phyloP scores from a whole-genome alignment of 1,139 yeast species.

The Spencermartinsiella ligniputridi region DNA sequence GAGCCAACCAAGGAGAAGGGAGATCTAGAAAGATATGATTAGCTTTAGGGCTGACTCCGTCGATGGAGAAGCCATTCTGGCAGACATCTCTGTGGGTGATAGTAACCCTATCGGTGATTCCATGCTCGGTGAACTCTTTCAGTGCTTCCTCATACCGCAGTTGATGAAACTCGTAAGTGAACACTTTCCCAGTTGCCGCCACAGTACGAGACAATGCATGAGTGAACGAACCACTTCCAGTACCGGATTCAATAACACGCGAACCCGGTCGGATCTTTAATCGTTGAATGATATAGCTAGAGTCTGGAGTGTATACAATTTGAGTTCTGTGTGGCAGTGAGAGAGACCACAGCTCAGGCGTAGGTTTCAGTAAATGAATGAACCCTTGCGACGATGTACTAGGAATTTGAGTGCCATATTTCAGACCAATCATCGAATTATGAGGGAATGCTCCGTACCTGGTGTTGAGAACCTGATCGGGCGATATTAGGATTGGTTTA shows the following conservation, averaged over 20 bases:
- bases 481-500: conserved; percentile 63
- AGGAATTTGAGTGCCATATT: conserved; percentile 82
- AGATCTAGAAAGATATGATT: conserved; percentile 82
- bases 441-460: conserved; percentile 88
- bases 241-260: conserved; percentile 91
- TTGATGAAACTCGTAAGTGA: conserved; percentile 88
- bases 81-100: conserved; percentile 94
- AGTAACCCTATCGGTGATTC: conserved; percentile 46
- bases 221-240: conserved; percentile 95
- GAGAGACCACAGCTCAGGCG: conserved; percentile 93
- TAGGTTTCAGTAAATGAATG: conserved; percentile 81
- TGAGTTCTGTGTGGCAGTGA: conserved; percentile 97
- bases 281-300: conserved; percentile 83
- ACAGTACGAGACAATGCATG: conserved; percentile 88
- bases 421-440: conserved; percentile 71
- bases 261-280: conserved; percentile 70
- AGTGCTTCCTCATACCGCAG: conserved; percentile 76
- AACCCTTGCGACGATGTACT: conserved; percentile 80
- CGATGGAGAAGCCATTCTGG: conserved; percentile 69
- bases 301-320: conserved; percentile 94
- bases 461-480: conserved; percentile 65
- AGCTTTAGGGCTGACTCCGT: conserved; percentile 44
- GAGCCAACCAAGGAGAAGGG: conserved; percentile 97
- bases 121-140: conserved; percentile 70
- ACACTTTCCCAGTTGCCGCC: conserved; percentile 57